phyloP scores from a whole-genome alignment of 129 eudicot genomes.

The Smallanthus sonchifolius region DNA sequence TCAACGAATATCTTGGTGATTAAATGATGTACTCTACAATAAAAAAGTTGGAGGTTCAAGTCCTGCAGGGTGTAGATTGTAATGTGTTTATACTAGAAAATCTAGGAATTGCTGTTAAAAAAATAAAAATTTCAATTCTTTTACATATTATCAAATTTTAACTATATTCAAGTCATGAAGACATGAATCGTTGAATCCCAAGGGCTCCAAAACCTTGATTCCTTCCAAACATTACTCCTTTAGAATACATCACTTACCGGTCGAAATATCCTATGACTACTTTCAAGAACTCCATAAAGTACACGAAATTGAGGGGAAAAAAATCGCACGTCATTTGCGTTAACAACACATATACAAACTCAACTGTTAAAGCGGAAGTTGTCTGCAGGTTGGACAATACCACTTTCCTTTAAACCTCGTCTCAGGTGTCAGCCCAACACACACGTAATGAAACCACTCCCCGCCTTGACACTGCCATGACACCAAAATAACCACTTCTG shows the following conservation, averaged over 20 bases:
- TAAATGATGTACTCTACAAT: too few species aligned
- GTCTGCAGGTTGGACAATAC: constrained; percentile 95
- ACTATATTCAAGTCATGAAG: too few species aligned
- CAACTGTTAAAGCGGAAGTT: constrained; percentile 30
- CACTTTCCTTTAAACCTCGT: constrained; percentile 97
- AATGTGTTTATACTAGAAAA: too few species aligned
- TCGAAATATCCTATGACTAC: background rate
- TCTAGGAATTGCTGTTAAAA: too few species aligned
- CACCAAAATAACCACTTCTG: background rate
- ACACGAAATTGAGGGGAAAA: background rate
- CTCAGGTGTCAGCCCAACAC: constrained; percentile 96
- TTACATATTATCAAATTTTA: too few species aligned
- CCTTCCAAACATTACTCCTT: too few species aligned
- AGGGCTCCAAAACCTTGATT: too few species aligned
- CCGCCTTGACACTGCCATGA: constrained; percentile 86
- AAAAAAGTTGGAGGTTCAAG: too few species aligned
- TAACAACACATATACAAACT: background rate
- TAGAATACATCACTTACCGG: background rate
- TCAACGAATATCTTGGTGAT: too few species aligned
- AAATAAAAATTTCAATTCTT: too few species aligned
- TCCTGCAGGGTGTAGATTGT: too few species aligned
- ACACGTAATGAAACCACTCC: constrained; percentile 95
- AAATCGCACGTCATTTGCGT: background rate
- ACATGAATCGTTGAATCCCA: too few species aligned
- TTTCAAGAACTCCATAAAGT: background rate